Evolutionary conservation across 495 filamentous ascomycete species (phyloP), one percentile per base, ranked within the genome.

Genomic region (Emericellopsis terricola): DNA sequence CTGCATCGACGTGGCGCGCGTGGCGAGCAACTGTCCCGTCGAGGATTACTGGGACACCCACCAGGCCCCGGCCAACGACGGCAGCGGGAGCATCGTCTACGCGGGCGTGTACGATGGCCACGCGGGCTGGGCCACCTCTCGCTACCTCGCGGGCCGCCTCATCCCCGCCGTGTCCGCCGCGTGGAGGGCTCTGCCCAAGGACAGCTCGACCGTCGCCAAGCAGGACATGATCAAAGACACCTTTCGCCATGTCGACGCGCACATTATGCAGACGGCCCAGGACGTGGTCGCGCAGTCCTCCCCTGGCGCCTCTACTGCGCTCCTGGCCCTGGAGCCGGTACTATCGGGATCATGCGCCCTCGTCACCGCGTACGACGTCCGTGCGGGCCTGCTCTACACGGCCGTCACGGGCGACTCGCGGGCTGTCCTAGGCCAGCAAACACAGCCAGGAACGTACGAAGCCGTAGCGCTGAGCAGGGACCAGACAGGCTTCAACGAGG

Each of bases 321-420:
- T 27, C 9, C 3, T 23, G 4, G 33, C 33, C 19, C 15, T 35
- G 9, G 20, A n/a, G 6, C 33, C 33, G 2, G 33, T 23, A 8
- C 9, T 35, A 15, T 19, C 33, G 5, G 71, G 73, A 0, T 73
- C 70, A 2, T 78, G 72, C 34, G 75, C 73, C 3, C 53, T 78
- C 7, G 49, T 78, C 0, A 56, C 69, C 1, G 36, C 71, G 9
- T 73, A 63, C 39, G 67, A 78, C 33, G 51, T 64, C 1, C 9
- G 21, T 8, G 52, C 54, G n/a, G 47, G 53, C 29, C 59, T 50
- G 2, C 46, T 78, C 1, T 60, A 65, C 20, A 69, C 76, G 1
- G 75, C 73, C 0, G 20, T 35, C 4, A 17, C 21, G 4, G 33
- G 33, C 70, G 69, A 73, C 45, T 74, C 65, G 7, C 57, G 71